Conservation (phyloP, 108 stramenopile species). For the Cyclotella sp. region DNA sequence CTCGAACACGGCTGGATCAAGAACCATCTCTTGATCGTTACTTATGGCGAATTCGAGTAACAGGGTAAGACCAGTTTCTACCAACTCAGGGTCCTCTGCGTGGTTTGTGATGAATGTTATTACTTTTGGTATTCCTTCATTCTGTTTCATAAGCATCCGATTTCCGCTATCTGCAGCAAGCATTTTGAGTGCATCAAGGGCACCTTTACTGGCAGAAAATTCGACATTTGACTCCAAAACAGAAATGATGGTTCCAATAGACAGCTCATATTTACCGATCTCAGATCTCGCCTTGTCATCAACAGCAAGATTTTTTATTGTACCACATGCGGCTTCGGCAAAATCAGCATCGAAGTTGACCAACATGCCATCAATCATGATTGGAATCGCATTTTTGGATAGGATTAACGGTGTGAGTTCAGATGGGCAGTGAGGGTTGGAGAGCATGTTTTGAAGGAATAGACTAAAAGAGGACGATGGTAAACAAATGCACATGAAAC, state of each 20-base stretch:
- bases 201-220: constrained; percentile 14
- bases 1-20: constrained; percentile 25
- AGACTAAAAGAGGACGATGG: not conserved
- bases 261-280: constrained; percentile 27
- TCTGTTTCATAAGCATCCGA: constrained; percentile 8
- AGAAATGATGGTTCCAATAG: constrained; percentile 23
- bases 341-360: constrained; percentile 16
- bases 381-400: constrained; percentile 14
- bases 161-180: constrained; percentile 28
- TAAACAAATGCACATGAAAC: too few species aligned
- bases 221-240: constrained; percentile 19
- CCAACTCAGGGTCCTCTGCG: constrained; percentile 20
- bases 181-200: constrained; percentile 36
- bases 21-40: constrained; percentile 17
- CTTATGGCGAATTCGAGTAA: constrained; percentile 29
- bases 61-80: constrained; percentile 23
- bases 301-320: constrained; percentile 44
- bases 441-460: constrained; percentile 46
- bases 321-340: constrained; percentile 42
- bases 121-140: constrained; percentile 28
- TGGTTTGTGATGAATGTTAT: constrained; percentile 17
- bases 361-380: constrained; percentile 32
- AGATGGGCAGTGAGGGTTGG: constrained; percentile 15
- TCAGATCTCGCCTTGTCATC: constrained; percentile 26
- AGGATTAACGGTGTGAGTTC: constrained; percentile 1